A percentile compares a stretch with the other conserved stretches of the same genome.
These are phyloP conservation scores for Xylariaceae sp. DNA, from an alignment of 2,329 filamentous ascomycete genomes.

Conservation along the genomic window DNA sequence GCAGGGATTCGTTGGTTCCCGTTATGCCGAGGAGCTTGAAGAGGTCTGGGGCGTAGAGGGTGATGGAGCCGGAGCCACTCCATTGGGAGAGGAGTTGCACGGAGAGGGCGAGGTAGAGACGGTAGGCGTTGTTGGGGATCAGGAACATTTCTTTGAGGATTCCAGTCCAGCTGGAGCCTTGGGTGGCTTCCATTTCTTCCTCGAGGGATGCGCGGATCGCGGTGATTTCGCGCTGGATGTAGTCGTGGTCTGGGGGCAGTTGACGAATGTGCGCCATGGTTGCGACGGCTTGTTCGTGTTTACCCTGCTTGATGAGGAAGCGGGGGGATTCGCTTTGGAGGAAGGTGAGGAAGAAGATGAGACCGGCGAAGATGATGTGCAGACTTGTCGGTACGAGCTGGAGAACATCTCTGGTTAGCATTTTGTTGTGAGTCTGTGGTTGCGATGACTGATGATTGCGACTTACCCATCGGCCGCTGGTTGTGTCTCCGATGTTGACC, in stretches of 20 bases:
- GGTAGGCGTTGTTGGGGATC: conserved; percentile 64
- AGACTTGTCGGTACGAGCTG: conserved; percentile 66
- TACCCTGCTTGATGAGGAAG: conserved; percentile 61
- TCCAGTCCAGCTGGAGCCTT: conserved; percentile 59
- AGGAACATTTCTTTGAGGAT: conserved; percentile 64
- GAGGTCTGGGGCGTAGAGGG: conserved; percentile 68
- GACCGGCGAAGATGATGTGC: conserved; percentile 69
- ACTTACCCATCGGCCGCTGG: conserved; percentile 44
- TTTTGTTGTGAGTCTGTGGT: no score
- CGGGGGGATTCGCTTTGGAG: conserved; percentile 66
- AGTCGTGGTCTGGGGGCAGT: conserved; percentile 54
- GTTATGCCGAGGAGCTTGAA: conserved; percentile 67
- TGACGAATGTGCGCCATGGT: conserved; percentile 55
- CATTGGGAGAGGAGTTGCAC: conserved; percentile 70
- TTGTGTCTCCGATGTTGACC: conserved; percentile 44
- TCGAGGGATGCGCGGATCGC: conserved; percentile 62
- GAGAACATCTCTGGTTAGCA: conserved; percentile 19
- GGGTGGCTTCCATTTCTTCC: conserved; percentile 66
- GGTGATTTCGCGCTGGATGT: conserved; percentile 56
- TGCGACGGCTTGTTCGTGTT: conserved; percentile 51
- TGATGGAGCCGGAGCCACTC: conserved; percentile 69
- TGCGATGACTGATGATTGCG: conserved; percentile 5
- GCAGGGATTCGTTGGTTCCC: conserved; percentile 62
- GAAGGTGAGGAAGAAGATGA: conserved; percentile 66
- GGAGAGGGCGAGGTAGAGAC: conserved; percentile 62